Evolutionary conservation across 805 yeast genomes (phyloP).

Genomic region (Blastobotrys parvus): DNA sequence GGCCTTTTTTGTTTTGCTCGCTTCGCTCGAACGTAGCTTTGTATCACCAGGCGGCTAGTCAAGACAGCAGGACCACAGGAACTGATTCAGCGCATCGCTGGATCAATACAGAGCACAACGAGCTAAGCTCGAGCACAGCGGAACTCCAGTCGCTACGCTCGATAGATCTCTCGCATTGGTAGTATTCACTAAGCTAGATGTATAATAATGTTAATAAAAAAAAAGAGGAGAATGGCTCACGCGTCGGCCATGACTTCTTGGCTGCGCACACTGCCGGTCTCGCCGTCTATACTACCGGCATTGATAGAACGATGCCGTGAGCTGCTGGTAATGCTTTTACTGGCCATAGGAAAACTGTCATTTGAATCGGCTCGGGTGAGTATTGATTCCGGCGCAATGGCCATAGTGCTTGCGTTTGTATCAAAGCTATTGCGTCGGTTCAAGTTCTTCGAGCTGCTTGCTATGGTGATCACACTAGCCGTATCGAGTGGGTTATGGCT

Average conservation of each 20-base stretch:
- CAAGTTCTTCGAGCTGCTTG: constrained; percentile 27
- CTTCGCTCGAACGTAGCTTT: no score
- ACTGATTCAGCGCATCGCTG: no score
- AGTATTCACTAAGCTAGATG: no score
- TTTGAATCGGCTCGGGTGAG: constrained; percentile 15
- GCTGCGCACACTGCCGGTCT: neutral
- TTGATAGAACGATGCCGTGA: neutral
- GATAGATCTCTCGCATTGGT: no score
- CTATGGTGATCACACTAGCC: constrained; percentile 32
- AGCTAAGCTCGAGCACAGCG: no score
- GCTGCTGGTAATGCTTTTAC: neutral
- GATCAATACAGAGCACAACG: no score
- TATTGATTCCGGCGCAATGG: constrained; percentile 27
- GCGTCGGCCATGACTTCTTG: neutral
- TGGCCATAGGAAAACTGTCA: neutral
- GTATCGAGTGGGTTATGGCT: constrained; percentile 20
- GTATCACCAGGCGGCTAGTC: no score
- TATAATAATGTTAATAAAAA: no score
- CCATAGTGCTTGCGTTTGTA: constrained; percentile 31
- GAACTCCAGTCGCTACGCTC: no score
- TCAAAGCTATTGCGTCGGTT: constrained; percentile 28
- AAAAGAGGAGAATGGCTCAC: no score
- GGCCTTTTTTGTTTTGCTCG: no score
- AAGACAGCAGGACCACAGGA: no score
- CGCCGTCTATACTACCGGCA: neutral